Conservation (phyloP, 2,329 filamentous ascomycete genomes). For the Pochonia chlamydosporia region DNA sequence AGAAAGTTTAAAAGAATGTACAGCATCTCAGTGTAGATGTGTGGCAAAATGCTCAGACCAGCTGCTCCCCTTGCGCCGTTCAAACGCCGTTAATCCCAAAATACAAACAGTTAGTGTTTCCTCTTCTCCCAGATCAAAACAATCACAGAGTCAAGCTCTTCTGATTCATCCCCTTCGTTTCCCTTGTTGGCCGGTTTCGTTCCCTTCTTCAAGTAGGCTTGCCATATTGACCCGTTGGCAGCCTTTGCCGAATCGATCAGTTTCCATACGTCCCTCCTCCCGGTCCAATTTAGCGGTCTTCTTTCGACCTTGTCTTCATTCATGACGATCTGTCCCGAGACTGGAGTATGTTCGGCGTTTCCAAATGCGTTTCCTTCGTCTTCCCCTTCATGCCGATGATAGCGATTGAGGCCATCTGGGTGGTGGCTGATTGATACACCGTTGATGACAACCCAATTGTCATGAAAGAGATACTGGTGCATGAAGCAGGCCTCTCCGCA, state of each 20-base stretch:
- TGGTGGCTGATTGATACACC: constrained; percentile 40
- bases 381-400: neutral
- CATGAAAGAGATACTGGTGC: constrained; percentile 38
- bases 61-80: neutral
- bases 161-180: constrained; percentile 14
- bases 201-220: constrained; percentile 37
- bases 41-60: neutral
- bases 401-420: constrained; percentile 26
- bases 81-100: constrained; percentile 2
- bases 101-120: constrained; percentile 1
- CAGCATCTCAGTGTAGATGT: neutral
- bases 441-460: constrained; percentile 43
- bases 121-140: constrained; percentile 33
- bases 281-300: constrained; percentile 29
- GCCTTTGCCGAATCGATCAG: constrained; percentile 33
- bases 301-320: constrained; percentile 22
- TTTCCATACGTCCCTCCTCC: constrained; percentile 31
- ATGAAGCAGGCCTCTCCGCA: constrained; percentile 43
- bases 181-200: constrained; percentile 8
- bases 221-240: constrained; percentile 35
- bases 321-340: constrained; percentile 25
- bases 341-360: constrained; percentile 6
- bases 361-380: constrained; percentile 2
- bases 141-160: constrained; percentile 32
- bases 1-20: neutral